A percentile compares a stretch with the other conserved stretches of the same genome.
Conservation (phyloP, 352 stramenopile genomes). For the Pythium pyrilobum region DNA sequence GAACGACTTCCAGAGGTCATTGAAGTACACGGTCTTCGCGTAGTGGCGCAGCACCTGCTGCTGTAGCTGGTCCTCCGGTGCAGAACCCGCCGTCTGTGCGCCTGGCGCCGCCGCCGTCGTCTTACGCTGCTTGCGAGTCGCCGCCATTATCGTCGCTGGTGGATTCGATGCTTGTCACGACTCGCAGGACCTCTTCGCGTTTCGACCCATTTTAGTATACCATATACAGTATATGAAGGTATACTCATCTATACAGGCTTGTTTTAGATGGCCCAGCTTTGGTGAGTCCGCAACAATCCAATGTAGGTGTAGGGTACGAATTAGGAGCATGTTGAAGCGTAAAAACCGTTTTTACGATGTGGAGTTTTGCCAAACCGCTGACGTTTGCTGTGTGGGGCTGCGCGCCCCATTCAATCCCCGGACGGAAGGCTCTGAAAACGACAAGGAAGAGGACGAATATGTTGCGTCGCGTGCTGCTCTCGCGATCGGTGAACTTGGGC, state of each 20-base stretch:
- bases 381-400: slow-evolving; percentile 4
- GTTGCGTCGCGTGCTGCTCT: slow-evolving; percentile 60
- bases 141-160: neutral
- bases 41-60: slow-evolving; percentile 75
- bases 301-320: neutral
- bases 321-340: slow-evolving; percentile 13
- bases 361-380: slow-evolving; percentile 4
- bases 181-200: too few species aligned
- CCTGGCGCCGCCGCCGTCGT: neutral
- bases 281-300: too few species aligned
- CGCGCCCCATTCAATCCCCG: slow-evolving; percentile 12
- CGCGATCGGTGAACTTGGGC: slow-evolving; percentile 27
- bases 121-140: neutral
- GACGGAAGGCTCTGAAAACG: slow-evolving; percentile 10
- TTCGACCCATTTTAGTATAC: too few species aligned
- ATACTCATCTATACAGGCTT: neutral
- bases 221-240: too few species aligned
- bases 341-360: slow-evolving; percentile 18
- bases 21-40: slow-evolving; percentile 83
- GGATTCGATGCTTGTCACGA: too few species aligned
- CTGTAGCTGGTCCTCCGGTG: slow-evolving; percentile 34
- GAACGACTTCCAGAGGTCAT: slow-evolving; percentile 81
- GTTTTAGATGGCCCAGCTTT: neutral
- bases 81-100: neutral
- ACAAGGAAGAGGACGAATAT: slow-evolving; percentile 22